Evolutionary conservation across 495 filamentous ascomycete species (phyloP).

Genomic region (Annulohypoxylon maeteangense): DNA sequence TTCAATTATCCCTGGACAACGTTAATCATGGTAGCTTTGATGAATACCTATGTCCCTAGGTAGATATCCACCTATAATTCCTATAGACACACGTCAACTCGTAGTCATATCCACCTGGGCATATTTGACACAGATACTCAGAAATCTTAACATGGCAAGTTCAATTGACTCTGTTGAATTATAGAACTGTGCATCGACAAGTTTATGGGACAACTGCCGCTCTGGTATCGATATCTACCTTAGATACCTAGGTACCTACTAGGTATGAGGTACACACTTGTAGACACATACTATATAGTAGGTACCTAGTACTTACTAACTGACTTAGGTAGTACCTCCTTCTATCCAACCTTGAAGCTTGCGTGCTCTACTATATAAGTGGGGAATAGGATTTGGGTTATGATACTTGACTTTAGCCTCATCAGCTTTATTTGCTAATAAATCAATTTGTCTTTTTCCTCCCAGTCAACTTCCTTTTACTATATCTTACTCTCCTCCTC

Average conservation of each 20-base stretch:
- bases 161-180: too few relatives aligned
- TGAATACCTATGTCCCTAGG: too few relatives aligned
- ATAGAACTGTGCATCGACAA: too few relatives aligned
- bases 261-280: too few relatives aligned
- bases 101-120: too few relatives aligned
- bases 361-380: slow-evolving; percentile 27
- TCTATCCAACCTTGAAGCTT: not conserved
- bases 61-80: too few relatives aligned
- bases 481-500: not conserved
- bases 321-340: not conserved
- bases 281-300: not conserved
- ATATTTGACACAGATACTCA: too few relatives aligned
- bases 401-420: slow-evolving; percentile 48
- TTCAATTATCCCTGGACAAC: not conserved
- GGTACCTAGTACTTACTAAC: not conserved
- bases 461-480: not conserved
- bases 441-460: not conserved
- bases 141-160: too few relatives aligned
- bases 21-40: too few relatives aligned
- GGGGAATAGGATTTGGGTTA: slow-evolving; percentile 27
- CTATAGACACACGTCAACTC: too few relatives aligned
- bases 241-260: too few relatives aligned
- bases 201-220: too few relatives aligned
- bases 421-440: slow-evolving; percentile 42
- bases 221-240: not conserved